These are phyloP conservation scores for Dioscorea zingiberensis DNA, from an alignment of 106 monocot species.

Conservation along the genomic window DNA sequence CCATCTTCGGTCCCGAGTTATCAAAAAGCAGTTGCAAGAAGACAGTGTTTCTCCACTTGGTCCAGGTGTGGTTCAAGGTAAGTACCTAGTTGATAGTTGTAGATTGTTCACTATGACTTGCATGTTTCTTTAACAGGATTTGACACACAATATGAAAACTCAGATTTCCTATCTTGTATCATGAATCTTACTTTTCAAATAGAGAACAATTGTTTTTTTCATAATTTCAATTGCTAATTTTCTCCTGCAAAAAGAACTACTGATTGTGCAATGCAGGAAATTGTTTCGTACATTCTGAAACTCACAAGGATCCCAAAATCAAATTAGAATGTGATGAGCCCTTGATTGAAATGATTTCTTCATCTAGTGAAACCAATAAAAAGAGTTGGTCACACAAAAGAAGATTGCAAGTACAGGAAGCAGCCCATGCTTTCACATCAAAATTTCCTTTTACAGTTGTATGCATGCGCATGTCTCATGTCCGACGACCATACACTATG, in stretches of 20 bases:
- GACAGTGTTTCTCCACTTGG: background rate
- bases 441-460: slow-evolving; percentile 18
- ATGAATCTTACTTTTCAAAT: no score
- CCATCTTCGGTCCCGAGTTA: background rate
- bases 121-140: background rate
- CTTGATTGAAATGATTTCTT: background rate
- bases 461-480: background rate
- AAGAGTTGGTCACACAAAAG: slow-evolving; percentile 4
- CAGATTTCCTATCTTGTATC: no score
- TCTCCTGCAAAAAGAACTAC: no score
- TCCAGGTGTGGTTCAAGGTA: background rate
- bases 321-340: background rate
- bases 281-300: background rate
- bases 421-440: slow-evolving; percentile 23
- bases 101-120: background rate
- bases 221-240: no score
- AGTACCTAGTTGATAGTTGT: background rate
- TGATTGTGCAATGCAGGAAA: background rate
- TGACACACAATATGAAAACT: no score
- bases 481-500: slow-evolving; percentile 9
- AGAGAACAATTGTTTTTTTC: no score
- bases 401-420: slow-evolving; percentile 6
- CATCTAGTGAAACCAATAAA: background rate
- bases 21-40: background rate
- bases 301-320: background rate